Conservation (phyloP, 164 flowering plant genomes). For the Vitis vinifera region ASM3070453v1 NC_081814.1:6976501-6977000, state of each 20-base stretch:
- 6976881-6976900: background rate
- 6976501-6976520: background rate
- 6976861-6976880: background rate
- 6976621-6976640: slow-evolving; percentile 69
- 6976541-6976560: background rate
- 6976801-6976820: background rate
- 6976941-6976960: too few relatives aligned
- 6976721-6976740: background rate
- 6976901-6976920: background rate
- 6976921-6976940: too few relatives aligned
- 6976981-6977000: too few relatives aligned
- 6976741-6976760: slow-evolving; percentile 13
- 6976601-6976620: slow-evolving; percentile 39
- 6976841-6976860: background rate
- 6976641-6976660: slow-evolving; percentile 97
- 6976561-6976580: background rate
- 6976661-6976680: slow-evolving; percentile 90
- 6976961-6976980: too few relatives aligned
- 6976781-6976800: slow-evolving; percentile 62
- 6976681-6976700: background rate
- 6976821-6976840: background rate
- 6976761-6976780: slow-evolving; percentile 99
- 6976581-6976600: background rate
- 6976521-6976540: background rate
- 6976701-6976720: background rate